Evolutionary conservation across 805 yeast species (phyloP), one percentile per base, ranked within the genome.

Genomic region (Grigorovia transvaalensis): DNA sequence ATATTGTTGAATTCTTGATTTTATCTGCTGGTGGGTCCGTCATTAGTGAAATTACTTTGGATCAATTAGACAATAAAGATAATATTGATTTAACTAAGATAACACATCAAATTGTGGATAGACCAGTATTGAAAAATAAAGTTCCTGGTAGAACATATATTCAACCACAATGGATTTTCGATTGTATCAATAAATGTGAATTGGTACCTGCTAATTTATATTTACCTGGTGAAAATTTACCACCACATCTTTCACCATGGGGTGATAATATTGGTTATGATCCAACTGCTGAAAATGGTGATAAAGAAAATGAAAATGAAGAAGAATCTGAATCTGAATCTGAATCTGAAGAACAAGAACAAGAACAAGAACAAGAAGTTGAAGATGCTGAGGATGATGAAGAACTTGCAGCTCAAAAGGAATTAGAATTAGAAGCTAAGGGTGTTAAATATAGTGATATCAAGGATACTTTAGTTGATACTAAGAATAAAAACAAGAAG

Each of bases 241-340:
- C 99, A 46, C 97, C 99, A 41, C 99, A 93, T 70, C 75, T 93
- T 63, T 87, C 96, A 50, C 99, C 99, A 74, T 93, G 99, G 98
- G 98, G 98, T 60, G 99, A 93, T 72, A 79, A 90, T 47, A 88
- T 85, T 60, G 84, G 83, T 51, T 93, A 93, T 71, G 81, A 91
- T 69, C 98, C 99, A 61, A 81, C 76, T 52, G 84, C 79, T 35
- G 69, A 69, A 35, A 61, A 67, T 13, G 76, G 61, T 38, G 70
- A 61, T 7, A 69, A 48, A 17, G 79, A 68, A 12, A 77, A 65
- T 2, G 79, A 61, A 11, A 77, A 62, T 2, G 79, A 67, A 19
- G 80, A 64, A 18, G 80, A 67, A 6, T 23, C 27, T 18, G 77
- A 63, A 2, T 79, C 68, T 15, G 79, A 69, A 30, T 81, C 64